These are phyloP conservation scores for Pisolithus albus DNA, from an alignment of 768 basidiomycete species.

Conservation along the genomic window DNA sequence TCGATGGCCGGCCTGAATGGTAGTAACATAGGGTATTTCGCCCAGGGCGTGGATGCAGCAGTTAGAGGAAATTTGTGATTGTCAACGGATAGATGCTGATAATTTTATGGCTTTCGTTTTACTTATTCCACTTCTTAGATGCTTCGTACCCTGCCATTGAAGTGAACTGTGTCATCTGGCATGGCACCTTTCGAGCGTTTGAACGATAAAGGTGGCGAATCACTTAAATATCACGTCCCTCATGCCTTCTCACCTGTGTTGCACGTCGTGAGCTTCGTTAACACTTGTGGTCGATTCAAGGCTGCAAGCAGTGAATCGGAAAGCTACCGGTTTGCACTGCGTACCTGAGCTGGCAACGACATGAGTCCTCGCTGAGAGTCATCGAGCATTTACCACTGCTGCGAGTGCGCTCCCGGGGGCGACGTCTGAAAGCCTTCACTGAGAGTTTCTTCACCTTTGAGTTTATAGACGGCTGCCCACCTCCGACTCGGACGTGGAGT, in stretches of 20 bases:
- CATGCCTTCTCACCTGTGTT: no score
- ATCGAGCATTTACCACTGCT: constrained; percentile 27
- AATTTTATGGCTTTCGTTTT: constrained; percentile 3
- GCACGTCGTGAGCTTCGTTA: no score
- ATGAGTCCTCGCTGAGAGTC: constrained; percentile 23
- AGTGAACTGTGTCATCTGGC: constrained; percentile 6
- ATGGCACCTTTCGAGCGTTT: no score
- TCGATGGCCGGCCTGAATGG: constrained; percentile 90
- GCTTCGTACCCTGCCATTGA: not conserved
- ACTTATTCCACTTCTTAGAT: not conserved
- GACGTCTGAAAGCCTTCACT: constrained; percentile 19
- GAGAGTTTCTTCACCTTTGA: constrained; percentile 21
- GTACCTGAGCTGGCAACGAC: constrained; percentile 2
- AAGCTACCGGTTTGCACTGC: not conserved
- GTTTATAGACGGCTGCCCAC: constrained; percentile 5
- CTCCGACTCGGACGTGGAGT: constrained; percentile 8
- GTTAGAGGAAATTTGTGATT: constrained; percentile 69
- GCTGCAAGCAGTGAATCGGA: constrained; percentile 1
- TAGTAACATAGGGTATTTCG: constrained; percentile 84
- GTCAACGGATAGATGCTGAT: constrained; percentile 18
- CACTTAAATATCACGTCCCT: no score
- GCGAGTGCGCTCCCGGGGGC: constrained; percentile 15
- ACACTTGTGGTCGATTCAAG: no score
- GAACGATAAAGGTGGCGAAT: no score
- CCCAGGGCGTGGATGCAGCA: constrained; percentile 75